Evolutionary conservation across 208 protist genomes (phyloP), one percentile per base, ranked within the genome.

Genomic region (Porcisia hertigi): DNA sequence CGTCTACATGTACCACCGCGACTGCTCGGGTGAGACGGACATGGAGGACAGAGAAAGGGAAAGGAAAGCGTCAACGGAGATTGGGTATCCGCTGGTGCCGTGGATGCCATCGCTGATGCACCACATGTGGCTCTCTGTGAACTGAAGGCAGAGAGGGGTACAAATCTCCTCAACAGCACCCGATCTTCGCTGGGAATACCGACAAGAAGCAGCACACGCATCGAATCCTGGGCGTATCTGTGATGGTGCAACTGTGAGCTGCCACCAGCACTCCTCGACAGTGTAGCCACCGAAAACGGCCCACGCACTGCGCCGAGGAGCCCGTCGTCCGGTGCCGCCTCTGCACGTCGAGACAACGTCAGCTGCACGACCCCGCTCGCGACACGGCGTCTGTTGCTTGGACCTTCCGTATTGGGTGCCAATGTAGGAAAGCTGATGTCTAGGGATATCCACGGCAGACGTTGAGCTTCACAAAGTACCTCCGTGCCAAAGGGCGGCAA

Each of bases 401-500:
- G 12, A 45, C 30, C 66, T 23, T 43, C 47, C 47, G 6, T 9
- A 6, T 53, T n/a, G 14, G 20, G 6, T 30, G 30, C 25, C 11
- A 45, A 52, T 9, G 66, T 30, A 23, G 6, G 4, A 30, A 34
- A 67, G 23, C 41, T 67, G 41, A 67, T 25, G 11, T 57, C 66
- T 49, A 71, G 47, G 9, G 66, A 71, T 23, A 78, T 82, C 2
- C 64, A 59, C 12, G 86, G 86, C 11, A 94, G 41, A 2, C 64
- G 58, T 23, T 39, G 23, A 36, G 87, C 83, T 34, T 85, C 65
- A 23, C 75, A 36, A 67, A 85, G 62, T n/a, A 96, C 67, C 30
- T 89, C 79, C 3, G 65, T 87, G 9, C 93, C 93, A 76, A 95
- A 97, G 1, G 93, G 93, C 18, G 91, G 91, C 63, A 89, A 73